Conservation (phyloP, 139 green algal genomes). For the Auxenochlorella protothecoides region DNA sequence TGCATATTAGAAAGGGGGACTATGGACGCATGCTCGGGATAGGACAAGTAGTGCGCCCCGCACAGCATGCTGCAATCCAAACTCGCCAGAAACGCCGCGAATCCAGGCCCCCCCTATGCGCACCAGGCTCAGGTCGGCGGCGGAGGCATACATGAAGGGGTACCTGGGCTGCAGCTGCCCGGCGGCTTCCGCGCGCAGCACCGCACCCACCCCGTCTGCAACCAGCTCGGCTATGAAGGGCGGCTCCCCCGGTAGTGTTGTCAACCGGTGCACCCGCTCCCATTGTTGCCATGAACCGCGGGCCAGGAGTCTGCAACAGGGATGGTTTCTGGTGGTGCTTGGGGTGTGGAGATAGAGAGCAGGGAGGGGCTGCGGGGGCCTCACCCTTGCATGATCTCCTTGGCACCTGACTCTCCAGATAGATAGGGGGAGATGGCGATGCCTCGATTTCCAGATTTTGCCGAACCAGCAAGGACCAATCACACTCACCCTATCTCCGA, state of each 20-base stretch:
- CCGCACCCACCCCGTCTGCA: slow-evolving; percentile 31
- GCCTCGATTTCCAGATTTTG: too few relatives aligned
- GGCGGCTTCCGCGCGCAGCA: slow-evolving; percentile 36
- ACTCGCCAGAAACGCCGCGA: background rate
- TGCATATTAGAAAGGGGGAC: background rate
- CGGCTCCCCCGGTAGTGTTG: slow-evolving; percentile 18
- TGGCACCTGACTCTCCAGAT: too few relatives aligned
- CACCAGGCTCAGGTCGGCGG: slow-evolving; percentile 48
- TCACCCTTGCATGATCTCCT: too few relatives aligned
- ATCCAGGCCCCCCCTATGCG: background rate
- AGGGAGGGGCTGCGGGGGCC: too few relatives aligned
- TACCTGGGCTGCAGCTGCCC: slow-evolving; percentile 43
- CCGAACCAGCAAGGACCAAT: too few relatives aligned
- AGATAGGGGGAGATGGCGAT: too few relatives aligned
- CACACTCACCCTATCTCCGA: too few relatives aligned
- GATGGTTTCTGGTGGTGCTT: too few relatives aligned
- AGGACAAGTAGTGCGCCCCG: background rate
- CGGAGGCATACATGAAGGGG: slow-evolving; percentile 51
- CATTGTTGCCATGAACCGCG: too few relatives aligned
- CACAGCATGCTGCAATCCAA: background rate
- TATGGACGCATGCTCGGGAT: background rate
- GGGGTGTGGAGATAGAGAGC: too few relatives aligned
- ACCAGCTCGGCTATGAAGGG: slow-evolving; percentile 42
- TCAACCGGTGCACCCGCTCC: too few relatives aligned
- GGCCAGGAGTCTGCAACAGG: too few relatives aligned